Evolutionary conservation across 2,329 filamentous ascomycete genomes (phyloP).

Genomic region (Cladosporium phlei): DNA sequence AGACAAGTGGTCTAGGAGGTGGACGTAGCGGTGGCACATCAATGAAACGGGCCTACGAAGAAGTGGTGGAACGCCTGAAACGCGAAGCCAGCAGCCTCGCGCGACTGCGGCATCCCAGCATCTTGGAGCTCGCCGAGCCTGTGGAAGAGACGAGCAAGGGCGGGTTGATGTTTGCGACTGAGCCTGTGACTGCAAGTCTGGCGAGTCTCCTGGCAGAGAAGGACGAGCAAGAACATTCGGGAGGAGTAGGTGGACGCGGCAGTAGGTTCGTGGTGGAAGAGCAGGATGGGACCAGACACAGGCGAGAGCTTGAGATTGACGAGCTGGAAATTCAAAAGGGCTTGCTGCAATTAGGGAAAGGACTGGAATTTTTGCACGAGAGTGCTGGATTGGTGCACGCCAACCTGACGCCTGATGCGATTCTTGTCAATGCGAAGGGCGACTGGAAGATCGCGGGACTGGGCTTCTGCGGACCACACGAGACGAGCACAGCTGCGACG

Average conservation of each 20-base stretch:
- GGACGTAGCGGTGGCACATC: slow-evolving; percentile 59
- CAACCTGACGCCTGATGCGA: slow-evolving; percentile 87
- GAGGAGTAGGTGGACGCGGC: slow-evolving; percentile 59
- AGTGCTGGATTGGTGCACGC: slow-evolving; percentile 90
- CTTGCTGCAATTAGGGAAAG: slow-evolving; percentile 85
- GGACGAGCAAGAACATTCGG: slow-evolving; percentile 73
- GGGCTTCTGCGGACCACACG: slow-evolving; percentile 77
- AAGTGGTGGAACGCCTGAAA: slow-evolving; percentile 84
- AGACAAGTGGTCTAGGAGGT: slow-evolving; percentile 43
- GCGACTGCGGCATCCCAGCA: slow-evolving; percentile 80
- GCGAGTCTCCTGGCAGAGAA: slow-evolving; percentile 78
- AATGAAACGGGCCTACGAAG: slow-evolving; percentile 77
- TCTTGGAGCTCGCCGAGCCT: slow-evolving; percentile 88
- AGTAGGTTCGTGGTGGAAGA: slow-evolving; percentile 81
- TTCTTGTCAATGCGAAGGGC: slow-evolving; percentile 93
- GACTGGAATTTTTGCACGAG: slow-evolving; percentile 90
- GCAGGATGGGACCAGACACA: slow-evolving; percentile 61
- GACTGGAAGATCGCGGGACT: slow-evolving; percentile 99
- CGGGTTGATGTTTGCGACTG: slow-evolving; percentile 91
- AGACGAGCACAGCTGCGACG: slow-evolving; percentile 60
- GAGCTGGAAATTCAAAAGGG: slow-evolving; percentile 98
- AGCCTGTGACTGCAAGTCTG: slow-evolving; percentile 84
- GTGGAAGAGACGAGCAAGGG: slow-evolving; percentile 90
- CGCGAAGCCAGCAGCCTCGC: slow-evolving; percentile 88
- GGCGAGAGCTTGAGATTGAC: slow-evolving; percentile 86